Evolutionary conservation across 164 flowering plant genomes (phyloP).

Genomic region (Buxus sempervirens): DNA sequence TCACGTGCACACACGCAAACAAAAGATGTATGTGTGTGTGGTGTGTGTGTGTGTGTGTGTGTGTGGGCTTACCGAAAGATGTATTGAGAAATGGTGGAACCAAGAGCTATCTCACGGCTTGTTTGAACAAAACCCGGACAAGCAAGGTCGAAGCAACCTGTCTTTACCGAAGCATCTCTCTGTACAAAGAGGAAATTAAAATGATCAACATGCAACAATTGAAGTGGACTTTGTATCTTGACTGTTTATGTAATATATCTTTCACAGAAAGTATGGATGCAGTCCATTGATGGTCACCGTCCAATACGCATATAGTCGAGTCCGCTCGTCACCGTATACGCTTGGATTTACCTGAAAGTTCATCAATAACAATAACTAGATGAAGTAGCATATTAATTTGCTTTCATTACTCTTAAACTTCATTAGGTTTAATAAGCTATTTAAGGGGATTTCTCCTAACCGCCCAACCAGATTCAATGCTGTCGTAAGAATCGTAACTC

Average conservation of each 20-base stretch:
- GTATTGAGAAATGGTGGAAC: slow-evolving; percentile 28
- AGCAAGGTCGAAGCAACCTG: slow-evolving; percentile 56
- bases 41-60: background rate
- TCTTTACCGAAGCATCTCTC: slow-evolving; percentile 37
- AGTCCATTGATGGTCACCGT: slow-evolving; percentile 34
- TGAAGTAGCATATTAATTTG: too few species aligned
- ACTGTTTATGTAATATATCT: too few species aligned
- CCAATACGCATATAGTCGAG: slow-evolving; percentile 52
- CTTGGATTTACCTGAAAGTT: slow-evolving; percentile 48
- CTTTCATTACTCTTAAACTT: background rate
- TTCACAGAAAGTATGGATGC: background rate
- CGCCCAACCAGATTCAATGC: slow-evolving; percentile 53
- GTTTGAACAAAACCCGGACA: slow-evolving; percentile 64
- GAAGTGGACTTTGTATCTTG: too few species aligned
- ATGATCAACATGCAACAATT: too few species aligned
- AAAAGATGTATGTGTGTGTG: background rate
- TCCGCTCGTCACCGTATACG: slow-evolving; percentile 43
- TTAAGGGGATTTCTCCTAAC: slow-evolving; percentile 21
- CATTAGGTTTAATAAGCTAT: too few species aligned
- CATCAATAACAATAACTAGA: too few species aligned
- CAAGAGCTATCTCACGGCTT: slow-evolving; percentile 47
- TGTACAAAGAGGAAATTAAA: too few species aligned
- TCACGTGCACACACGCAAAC: background rate
- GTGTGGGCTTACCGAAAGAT: too few species aligned
- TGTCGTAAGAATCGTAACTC: slow-evolving; percentile 11